Percentiles rank a stretch among this genome's conserved stretches.
These are phyloP conservation scores for Crepidotus variabilis DNA, from an alignment of 768 basidiomycete species.

Conservation along the genomic window DNA sequence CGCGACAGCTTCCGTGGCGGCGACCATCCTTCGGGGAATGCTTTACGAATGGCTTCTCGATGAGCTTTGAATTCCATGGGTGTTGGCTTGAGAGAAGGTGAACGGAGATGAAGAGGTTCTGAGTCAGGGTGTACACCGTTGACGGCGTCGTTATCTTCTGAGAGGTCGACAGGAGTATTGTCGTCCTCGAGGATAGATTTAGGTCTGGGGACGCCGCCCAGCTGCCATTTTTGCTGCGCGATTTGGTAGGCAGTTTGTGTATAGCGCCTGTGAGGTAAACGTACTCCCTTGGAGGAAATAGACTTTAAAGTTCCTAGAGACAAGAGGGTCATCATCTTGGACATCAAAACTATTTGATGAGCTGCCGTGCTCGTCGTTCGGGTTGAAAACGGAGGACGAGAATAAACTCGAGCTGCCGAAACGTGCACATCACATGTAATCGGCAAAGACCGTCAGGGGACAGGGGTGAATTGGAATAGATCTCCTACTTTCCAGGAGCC, in stretches of 20 bases:
- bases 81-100: slow-evolving; percentile 35
- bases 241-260: slow-evolving; percentile 13
- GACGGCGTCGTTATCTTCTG: slow-evolving; percentile 48
- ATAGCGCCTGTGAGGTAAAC: slow-evolving; percentile 15
- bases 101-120: slow-evolving; percentile 32
- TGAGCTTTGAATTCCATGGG: slow-evolving; percentile 50
- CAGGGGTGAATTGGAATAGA: no score
- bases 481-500: no score
- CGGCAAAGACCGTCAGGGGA: no score
- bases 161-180: slow-evolving; percentile 40
- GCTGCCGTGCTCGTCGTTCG: no score
- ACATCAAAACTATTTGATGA: no score
- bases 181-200: slow-evolving; percentile 48
- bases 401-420: no score
- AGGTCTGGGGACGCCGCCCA: slow-evolving; percentile 33
- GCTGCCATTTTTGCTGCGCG: slow-evolving; percentile 33
- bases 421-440: no score
- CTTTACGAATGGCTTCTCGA: slow-evolving; percentile 44
- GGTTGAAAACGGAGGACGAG: no score
- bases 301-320: no score
- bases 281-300: no score
- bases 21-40: slow-evolving; percentile 68
- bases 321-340: no score
- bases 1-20: slow-evolving; percentile 79
- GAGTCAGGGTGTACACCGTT: slow-evolving; percentile 36